Conservation (phyloP, 306 rosid genomes). For the Pyrus communis region DNA sequence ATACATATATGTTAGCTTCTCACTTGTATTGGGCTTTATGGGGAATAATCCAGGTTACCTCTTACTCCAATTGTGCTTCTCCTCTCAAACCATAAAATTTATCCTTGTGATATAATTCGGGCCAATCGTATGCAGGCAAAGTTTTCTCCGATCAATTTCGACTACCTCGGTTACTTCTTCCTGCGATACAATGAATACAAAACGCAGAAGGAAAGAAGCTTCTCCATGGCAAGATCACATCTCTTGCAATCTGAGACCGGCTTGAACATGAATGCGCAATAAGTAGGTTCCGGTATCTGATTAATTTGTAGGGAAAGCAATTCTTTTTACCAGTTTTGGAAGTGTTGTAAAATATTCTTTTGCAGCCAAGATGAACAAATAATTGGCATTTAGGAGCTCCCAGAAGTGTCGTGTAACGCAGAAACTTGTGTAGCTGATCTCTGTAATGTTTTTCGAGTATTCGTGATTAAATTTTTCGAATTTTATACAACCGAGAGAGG, state of each 20-base stretch:
- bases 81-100: neutral
- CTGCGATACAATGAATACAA: slow-evolving; percentile 70
- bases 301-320: neutral
- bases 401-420: neutral
- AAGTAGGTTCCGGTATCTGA: slow-evolving; percentile 4
- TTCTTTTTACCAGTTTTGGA: slow-evolving; percentile 17
- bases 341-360: slow-evolving; percentile 22
- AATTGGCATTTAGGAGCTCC: slow-evolving; percentile 2
- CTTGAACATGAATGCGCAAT: neutral
- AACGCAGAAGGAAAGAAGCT: slow-evolving; percentile 43
- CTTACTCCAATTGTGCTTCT: slow-evolving; percentile 11
- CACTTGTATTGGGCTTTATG: slow-evolving; percentile 91
- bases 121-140: slow-evolving; percentile 47
- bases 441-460: neutral
- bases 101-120: neutral
- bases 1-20: slow-evolving; percentile 59
- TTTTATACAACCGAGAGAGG: neutral
- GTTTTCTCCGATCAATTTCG: slow-evolving; percentile 69
- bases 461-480: neutral
- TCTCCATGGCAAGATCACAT: slow-evolving; percentile 41
- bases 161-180: slow-evolving; percentile 76
- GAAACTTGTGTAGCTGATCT: neutral
- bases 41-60: slow-evolving; percentile 87
- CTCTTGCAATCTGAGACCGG: slow-evolving; percentile 28
- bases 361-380: slow-evolving; percentile 17